Evolutionary conservation across 371 early-diverging fungal species (phyloP).

Genomic region (Lichtheimia hyalospora): DNA sequence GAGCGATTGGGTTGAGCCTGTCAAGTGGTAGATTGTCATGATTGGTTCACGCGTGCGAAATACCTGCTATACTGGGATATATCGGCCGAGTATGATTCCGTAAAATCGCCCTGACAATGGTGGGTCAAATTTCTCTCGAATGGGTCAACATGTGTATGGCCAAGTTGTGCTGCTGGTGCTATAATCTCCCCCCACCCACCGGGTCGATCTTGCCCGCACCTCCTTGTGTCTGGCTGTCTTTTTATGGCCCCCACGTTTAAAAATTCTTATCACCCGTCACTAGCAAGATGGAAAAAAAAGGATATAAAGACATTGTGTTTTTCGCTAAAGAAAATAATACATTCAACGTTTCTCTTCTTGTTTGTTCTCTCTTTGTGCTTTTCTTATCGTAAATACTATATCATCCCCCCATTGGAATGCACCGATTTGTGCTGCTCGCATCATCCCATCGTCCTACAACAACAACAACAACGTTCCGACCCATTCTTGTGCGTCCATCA

Average conservation of each 20-base stretch:
- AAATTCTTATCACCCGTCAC: slow-evolving; percentile 15
- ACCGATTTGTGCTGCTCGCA: slow-evolving; percentile 8
- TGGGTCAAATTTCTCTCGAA: too few species aligned
- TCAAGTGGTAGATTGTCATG: neutral
- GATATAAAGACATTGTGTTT: slow-evolving; percentile 6
- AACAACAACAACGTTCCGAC: neutral
- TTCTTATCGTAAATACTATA: neutral
- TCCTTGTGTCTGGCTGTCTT: too few species aligned
- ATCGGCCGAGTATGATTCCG: slow-evolving; percentile 10
- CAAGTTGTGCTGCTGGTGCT: too few species aligned
- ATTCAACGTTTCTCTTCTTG: too few species aligned
- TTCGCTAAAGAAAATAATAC: slow-evolving; percentile 2
- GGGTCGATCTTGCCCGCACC: too few species aligned
- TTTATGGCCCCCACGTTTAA: neutral
- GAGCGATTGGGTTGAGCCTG: too few species aligned
- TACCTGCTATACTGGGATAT: slow-evolving; percentile 10
- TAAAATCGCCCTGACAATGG: slow-evolving; percentile 1
- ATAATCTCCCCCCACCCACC: too few species aligned
- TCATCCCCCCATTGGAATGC: slow-evolving; percentile 8
- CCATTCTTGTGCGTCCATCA: neutral
- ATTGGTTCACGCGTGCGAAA: slow-evolving; percentile 18
- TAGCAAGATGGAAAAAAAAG: slow-evolving; percentile 2
- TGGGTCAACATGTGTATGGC: too few species aligned
- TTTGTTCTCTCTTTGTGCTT: slow-evolving; percentile 3
- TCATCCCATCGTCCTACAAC: slow-evolving; percentile 9